Percentiles rank a stretch among this genome's conserved stretches.
Evolutionary conservation across 352 stramenopile species (phyloP).

Genomic region (Elongisporangium undulatum): DNA sequence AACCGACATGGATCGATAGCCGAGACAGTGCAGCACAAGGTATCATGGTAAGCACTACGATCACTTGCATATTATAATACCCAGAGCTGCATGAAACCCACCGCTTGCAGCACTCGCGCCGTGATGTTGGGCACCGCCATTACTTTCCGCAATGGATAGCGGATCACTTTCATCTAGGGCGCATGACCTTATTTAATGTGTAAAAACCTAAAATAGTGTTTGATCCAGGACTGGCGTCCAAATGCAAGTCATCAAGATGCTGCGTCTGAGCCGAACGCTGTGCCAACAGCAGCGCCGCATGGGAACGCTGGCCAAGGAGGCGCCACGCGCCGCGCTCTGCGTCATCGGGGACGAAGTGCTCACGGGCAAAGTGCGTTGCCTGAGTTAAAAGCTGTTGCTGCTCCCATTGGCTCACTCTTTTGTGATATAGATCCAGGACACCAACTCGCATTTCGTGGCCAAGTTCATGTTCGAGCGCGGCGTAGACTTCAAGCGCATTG

Average conservation of each 20-base stretch:
- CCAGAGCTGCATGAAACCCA: background rate
- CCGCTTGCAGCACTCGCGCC: background rate
- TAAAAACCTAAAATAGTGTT: background rate
- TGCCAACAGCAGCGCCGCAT: background rate
- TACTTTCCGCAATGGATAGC: background rate
- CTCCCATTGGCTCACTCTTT: background rate
- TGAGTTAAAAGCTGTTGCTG: background rate
- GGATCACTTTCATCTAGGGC: background rate
- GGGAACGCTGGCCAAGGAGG: background rate
- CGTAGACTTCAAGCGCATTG: constrained; percentile 71
- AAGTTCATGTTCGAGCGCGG: constrained; percentile 79
- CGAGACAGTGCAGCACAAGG: background rate
- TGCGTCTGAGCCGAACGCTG: background rate
- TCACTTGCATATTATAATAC: background rate
- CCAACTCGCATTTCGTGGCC: constrained; percentile 79
- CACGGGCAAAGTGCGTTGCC: constrained; percentile 57
- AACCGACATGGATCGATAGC: background rate
- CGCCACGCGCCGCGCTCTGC: constrained; percentile 63
- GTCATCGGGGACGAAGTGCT: constrained; percentile 86
- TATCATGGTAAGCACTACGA: background rate
- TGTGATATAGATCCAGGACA: constrained; percentile 66
- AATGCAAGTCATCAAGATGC: background rate
- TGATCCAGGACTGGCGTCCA: background rate
- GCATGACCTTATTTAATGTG: background rate
- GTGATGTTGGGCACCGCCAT: background rate